phyloP scores from a whole-genome alignment of 208 protist genomes.

The Angomonas ambiguus region DNA sequence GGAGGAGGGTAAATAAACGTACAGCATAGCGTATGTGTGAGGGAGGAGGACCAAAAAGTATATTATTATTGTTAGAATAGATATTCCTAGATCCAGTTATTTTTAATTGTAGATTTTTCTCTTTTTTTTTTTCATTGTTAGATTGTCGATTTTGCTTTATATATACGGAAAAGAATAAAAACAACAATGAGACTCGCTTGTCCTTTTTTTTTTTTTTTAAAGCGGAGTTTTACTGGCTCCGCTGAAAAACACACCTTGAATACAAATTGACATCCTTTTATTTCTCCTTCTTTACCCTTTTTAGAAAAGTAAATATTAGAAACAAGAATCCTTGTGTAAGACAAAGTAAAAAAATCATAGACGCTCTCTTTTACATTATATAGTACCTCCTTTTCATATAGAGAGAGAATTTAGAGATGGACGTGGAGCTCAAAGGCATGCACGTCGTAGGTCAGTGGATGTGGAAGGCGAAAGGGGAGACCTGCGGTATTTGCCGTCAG shows the following conservation, averaged over 20 bases:
- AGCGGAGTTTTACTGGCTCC: too few relatives aligned
- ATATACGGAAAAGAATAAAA: background rate
- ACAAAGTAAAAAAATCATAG: too few relatives aligned
- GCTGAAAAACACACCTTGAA: background rate
- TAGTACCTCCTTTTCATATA: background rate
- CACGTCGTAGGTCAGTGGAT: conserved; percentile 84
- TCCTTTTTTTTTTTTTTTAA: background rate
- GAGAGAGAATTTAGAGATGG: conserved; percentile 28
- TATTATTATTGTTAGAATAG: background rate
- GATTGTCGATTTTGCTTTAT: background rate
- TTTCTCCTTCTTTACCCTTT: conserved; percentile 11
- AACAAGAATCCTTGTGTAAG: background rate
- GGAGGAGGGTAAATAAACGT: background rate
- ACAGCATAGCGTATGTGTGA: background rate
- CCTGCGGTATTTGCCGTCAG: conserved; percentile 85
- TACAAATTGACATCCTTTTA: conserved; percentile 1
- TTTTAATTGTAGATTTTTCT: background rate
- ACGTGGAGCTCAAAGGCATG: conserved; percentile 69
- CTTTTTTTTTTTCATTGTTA: background rate
- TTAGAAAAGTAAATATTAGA: background rate
- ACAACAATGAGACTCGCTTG: background rate
- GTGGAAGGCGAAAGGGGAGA: conserved; percentile 85
- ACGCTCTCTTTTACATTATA: too few relatives aligned
- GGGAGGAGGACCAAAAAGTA: background rate
- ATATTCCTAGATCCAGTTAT: conserved; percentile 10